phyloP scores from a whole-genome alignment of 1,284 basidiomycete genomes.

The Megacollybia platyphylla region DNA sequence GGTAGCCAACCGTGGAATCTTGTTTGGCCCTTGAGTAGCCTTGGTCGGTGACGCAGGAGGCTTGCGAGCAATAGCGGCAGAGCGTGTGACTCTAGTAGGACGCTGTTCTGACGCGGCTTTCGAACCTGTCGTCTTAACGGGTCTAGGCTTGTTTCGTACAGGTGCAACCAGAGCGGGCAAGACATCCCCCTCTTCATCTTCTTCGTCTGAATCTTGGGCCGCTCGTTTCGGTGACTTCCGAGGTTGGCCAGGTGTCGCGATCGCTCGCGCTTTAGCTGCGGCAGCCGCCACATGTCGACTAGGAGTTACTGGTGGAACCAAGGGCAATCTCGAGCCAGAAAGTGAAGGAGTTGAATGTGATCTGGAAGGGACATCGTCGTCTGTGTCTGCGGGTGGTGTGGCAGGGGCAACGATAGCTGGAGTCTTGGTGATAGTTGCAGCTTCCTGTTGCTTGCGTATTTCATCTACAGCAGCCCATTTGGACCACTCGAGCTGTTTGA shows the following conservation, averaged over 20 bases:
- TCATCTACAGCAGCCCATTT: conserved; percentile 87
- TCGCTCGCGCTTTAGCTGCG: conserved; percentile 50
- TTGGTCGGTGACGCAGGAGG: conserved; percentile 29
- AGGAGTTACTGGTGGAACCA: conserved; percentile 64
- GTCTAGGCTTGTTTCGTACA: conserved; percentile 21
- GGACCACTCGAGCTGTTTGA: conserved; percentile 89
- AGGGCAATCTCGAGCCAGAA: conserved; percentile 17
- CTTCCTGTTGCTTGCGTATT: conserved; percentile 37
- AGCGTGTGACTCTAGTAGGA: conserved; percentile 59
- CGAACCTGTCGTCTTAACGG: conserved; percentile 29
- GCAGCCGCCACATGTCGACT: conserved; percentile 60
- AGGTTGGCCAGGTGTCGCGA: conserved; percentile 70
- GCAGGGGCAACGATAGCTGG: conserved; percentile 57
- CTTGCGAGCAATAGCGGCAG: conserved; percentile 43
- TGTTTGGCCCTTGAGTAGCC: conserved; percentile 46
- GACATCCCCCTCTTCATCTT: conserved; percentile 49
- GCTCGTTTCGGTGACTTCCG: conserved; percentile 77
- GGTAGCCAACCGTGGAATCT: conserved; percentile 57
- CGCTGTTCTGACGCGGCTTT: conserved; percentile 50
- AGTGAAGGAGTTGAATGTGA: conserved; percentile 27
- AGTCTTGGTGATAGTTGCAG: conserved; percentile 23
- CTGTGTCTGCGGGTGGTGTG: conserved; percentile 64
- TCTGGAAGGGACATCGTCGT: conserved; percentile 40
- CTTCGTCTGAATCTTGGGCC: conserved; percentile 37
- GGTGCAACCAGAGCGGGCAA: conserved; percentile 47